A percentile compares a stretch with the other conserved stretches of the same genome.
These are phyloP conservation scores for Lablab purpureus DNA, from an alignment of 306 rosid genomes.

Conservation along the genomic window DNA sequence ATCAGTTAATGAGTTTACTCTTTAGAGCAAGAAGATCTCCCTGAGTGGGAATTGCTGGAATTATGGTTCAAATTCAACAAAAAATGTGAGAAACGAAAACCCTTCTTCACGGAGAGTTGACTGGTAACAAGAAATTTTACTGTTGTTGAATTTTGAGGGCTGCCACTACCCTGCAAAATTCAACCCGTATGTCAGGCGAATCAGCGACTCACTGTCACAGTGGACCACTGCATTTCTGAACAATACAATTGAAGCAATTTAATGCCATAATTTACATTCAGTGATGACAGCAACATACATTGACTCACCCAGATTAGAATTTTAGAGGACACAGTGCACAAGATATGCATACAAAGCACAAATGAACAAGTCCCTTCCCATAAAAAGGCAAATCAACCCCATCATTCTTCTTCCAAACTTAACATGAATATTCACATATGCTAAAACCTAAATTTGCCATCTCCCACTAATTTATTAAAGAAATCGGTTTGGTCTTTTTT, in stretches of 20 bases:
- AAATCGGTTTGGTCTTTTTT: conserved; percentile 37
- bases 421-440: conserved; percentile 50
- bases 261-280: conserved; percentile 42
- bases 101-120: background rate
- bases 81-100: background rate
- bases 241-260: conserved; percentile 43
- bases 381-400: conserved; percentile 36
- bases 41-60: background rate
- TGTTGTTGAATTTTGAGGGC: conserved; percentile 10
- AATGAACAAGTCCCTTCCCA: conserved; percentile 30
- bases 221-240: conserved; percentile 47
- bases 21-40: background rate
- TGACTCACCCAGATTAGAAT: conserved; percentile 43
- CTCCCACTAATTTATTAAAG: conserved; percentile 46
- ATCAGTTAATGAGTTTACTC: no score
- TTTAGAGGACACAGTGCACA: conserved; percentile 30
- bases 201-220: conserved; percentile 29
- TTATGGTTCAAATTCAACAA: background rate
- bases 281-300: conserved; percentile 34
- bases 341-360: conserved; percentile 3
- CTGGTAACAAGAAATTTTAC: conserved; percentile 21
- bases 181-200: conserved; percentile 35
- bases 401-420: conserved; percentile 34
- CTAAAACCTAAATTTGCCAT: conserved; percentile 49
- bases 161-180: conserved; percentile 40